Base-by-base conservation (phyloP, 2,329 filamentous ascomycete species). In the Sporothrix mexicana region DNA sequence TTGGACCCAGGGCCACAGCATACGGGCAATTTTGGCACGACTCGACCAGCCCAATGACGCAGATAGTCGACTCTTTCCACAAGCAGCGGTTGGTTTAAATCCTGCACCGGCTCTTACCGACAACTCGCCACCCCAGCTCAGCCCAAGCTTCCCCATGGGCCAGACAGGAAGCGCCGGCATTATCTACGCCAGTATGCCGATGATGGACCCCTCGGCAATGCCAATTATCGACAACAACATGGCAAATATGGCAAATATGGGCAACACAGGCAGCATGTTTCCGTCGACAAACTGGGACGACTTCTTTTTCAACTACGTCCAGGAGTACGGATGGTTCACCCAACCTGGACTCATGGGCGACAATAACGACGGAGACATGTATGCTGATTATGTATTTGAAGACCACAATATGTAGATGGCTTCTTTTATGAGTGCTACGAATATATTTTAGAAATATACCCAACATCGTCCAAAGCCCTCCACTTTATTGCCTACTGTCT, bases 311-410 rank as follows among this genome's bases (percentile, higher is more conserved):
- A 62, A 43, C 15, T 62, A 62, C 15, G 57, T 62, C 4, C 57
- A 62, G 10, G 57, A 62, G 30, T 62, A 62, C 4, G 57, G 55
- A 1, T 62, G 57, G 57, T 15, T 62, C 0, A 36, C 57, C 0
- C 30, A 43, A 36, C 17, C 57, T 12, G 57, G 57, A 3, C 9
- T 62, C 2, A n/a, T 30, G 5, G 30, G 30, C 0, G 57, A 62
- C 57, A 41, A 62, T 17, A 43, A 62, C n/a, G 57, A 62, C 17
- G 57, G 57, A 30, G 57, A 62, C 8, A 62, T 62, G 57, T 62
- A 62, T 20, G 57, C 57, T 2, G 57, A 62, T n/a, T 62, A 41
- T 36, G 57, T 62, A 9, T 62, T 62, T n/a, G 57, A 20, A 4
- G 57, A 62, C 8, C 41, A 43, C 30, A 43, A 41, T 43, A 12